Evolutionary conservation across 2,329 filamentous ascomycete genomes (phyloP).

Genomic region (Shiraia sp.): DNA sequence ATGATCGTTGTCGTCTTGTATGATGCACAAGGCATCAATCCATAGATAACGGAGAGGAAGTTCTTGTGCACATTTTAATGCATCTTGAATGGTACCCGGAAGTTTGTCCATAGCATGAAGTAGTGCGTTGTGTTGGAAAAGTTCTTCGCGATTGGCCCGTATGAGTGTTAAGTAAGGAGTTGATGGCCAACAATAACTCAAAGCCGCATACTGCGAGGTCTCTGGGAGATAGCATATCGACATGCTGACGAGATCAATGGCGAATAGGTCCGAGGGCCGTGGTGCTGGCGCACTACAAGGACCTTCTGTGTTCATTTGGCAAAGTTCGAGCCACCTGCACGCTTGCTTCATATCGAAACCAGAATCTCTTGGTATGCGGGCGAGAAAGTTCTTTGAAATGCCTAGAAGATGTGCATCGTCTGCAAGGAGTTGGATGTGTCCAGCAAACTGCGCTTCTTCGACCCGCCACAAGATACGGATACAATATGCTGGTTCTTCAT

Average conservation of each 20-base stretch:
- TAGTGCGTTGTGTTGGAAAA: conserved; percentile 1
- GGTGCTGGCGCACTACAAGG: neutral
- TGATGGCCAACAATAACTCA: conserved; percentile 6
- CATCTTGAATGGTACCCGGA: conserved; percentile 4
- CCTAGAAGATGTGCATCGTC: conserved; percentile 1
- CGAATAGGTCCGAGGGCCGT: neutral
- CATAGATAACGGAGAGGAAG: conserved; percentile 1
- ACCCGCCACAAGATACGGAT: neutral
- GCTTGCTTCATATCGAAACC: conserved; percentile 1
- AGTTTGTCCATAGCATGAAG: neutral
- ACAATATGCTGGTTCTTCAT: neutral
- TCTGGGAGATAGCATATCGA: conserved; percentile 1
- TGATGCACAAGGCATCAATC: conserved; percentile 5
- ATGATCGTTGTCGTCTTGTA: conserved; percentile 3
- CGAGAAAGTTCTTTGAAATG: conserved; percentile 1
- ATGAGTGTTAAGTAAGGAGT: neutral
- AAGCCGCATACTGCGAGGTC: neutral
- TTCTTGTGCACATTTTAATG: conserved; percentile 1
- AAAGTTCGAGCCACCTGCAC: neutral
- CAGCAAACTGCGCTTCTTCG: too few species aligned
- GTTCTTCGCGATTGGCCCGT: neutral
- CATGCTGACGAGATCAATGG: conserved; percentile 2
- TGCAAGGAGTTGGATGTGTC: neutral
- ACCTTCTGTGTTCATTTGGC: neutral
- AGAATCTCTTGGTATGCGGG: neutral